Percentiles rank a stretch among this genome's conserved stretches.
phyloP scores from a whole-genome alignment of 2,329 filamentous ascomycete genomes.

The Dryadomyces sulphureus region DNA sequence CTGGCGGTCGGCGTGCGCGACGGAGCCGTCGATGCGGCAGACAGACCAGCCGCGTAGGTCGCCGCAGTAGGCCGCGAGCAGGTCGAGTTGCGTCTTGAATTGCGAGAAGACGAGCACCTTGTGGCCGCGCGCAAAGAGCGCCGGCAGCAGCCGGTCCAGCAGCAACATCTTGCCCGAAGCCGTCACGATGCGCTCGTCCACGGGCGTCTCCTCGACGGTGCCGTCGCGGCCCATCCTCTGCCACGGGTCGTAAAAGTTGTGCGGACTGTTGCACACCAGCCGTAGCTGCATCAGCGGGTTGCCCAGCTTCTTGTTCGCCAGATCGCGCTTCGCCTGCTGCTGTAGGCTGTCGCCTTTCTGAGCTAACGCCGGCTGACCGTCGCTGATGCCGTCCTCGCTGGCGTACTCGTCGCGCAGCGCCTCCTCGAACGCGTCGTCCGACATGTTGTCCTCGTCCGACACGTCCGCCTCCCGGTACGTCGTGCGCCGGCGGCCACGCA shows the following conservation, averaged over 20 bases:
- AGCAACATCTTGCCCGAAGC: slow-evolving; percentile 93
- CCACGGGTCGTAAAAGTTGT: slow-evolving; percentile 96
- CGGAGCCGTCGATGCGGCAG: slow-evolving; percentile 82
- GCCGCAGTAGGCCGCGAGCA: slow-evolving; percentile 72
- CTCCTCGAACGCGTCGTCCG: slow-evolving; percentile 72
- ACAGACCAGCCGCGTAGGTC: slow-evolving; percentile 66
- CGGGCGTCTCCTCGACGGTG: slow-evolving; percentile 25
- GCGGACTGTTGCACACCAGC: slow-evolving; percentile 81
- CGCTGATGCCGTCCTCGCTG: slow-evolving; percentile 16
- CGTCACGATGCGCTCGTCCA: slow-evolving; percentile 73
- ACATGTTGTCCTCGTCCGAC: slow-evolving; percentile 49
- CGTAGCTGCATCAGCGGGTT: slow-evolving; percentile 88
- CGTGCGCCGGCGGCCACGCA: slow-evolving; percentile 17
- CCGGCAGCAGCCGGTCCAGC: slow-evolving; percentile 69
- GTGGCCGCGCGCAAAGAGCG: slow-evolving; percentile 58
- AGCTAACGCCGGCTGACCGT: too few relatives aligned
- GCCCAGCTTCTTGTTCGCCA: slow-evolving; percentile 80
- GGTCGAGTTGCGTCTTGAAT: slow-evolving; percentile 87
- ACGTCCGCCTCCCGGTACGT: slow-evolving; percentile 41
- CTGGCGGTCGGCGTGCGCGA: slow-evolving; percentile 58
- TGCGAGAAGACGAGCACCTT: slow-evolving; percentile 95
- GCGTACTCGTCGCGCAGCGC: slow-evolving; percentile 51
- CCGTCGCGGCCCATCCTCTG: slow-evolving; percentile 28
- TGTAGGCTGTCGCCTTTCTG: slow-evolving; percentile 55
- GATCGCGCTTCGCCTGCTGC: slow-evolving; percentile 71